Base-by-base conservation (phyloP, 257 asterid genomes). In the Striga asiatica region DNA sequence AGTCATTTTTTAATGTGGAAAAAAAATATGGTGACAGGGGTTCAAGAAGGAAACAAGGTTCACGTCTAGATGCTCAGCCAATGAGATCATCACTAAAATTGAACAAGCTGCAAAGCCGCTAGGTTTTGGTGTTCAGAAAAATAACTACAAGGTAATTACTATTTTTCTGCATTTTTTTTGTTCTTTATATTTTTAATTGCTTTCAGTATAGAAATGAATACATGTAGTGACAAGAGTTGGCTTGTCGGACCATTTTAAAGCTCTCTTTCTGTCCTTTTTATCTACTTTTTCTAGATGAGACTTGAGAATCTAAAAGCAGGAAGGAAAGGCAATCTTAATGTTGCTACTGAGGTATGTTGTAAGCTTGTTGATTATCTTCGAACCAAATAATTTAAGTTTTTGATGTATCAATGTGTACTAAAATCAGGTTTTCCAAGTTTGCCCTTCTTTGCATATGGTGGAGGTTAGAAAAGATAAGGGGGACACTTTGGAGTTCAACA, bases 81-180 rank as follows among this genome's bases (percentile, higher is more conserved):
- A 74, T 61, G 97, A 88, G 78, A 88, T 88, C 60, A 67, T 88
- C 53, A 80, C 42, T 42, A 88, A 85, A 74, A 88, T 88, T 9
- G 97, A 84, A 75, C 87, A 82, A 81, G 97, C 95, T 58, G 95
- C 77, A 4, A 83, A 69, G 67, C 97, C 97, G 28, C 92, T 88
- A 32, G 97, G 97, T 65, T 88, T 85, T 61, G 97, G 79, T 78
- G 95, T 88, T 60, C 94, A 76, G 58, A 88, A 78, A 66, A 88
- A 82, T 73, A 88, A 85, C 62, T 88, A 85, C 75, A 88, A 85
- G 97, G 97, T 88, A 49, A 39, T 52, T 0, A 14, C 61, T 55
- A 59, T 8, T 38, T 67, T 69, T 34, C 47, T 6, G 8, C 18
- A 3, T 45, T 45, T 10, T 23, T 42, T 45, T 42, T 34, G 31